Evolutionary conservation across 495 filamentous ascomycete species (phyloP).

Genomic region (Chaetomium tenue): DNA sequence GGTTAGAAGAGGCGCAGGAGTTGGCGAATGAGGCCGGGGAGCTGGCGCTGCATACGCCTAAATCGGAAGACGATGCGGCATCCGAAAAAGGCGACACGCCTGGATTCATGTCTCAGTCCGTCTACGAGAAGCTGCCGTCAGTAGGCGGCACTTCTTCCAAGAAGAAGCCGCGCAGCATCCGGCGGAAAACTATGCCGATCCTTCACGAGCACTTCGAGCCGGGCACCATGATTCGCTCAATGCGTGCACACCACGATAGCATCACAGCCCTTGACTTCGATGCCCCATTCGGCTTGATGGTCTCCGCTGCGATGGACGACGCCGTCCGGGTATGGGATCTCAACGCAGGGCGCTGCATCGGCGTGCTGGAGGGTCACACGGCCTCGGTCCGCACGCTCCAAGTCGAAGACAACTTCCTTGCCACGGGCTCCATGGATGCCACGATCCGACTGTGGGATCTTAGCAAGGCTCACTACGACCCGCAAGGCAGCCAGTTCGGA

Average conservation of each 20-base stretch:
- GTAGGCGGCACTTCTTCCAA: slow-evolving; percentile 52
- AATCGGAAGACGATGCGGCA: slow-evolving; percentile 54
- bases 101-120: slow-evolving; percentile 95
- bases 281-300: slow-evolving; percentile 90
- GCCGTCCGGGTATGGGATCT: slow-evolving; percentile 98
- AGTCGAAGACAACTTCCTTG: slow-evolving; percentile 92
- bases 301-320: slow-evolving; percentile 93
- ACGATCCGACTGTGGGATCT: slow-evolving; percentile 95
- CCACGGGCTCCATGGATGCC: slow-evolving; percentile 93
- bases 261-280: slow-evolving; percentile 95
- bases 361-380: slow-evolving; percentile 87
- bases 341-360: slow-evolving; percentile 85
- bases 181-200: slow-evolving; percentile 83
- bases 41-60: slow-evolving; percentile 51
- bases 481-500: slow-evolving; percentile 61
- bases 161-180: slow-evolving; percentile 63
- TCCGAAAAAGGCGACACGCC: slow-evolving; percentile 54
- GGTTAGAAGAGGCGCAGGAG: slow-evolving; percentile 80
- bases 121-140: slow-evolving; percentile 86
- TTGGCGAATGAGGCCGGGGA: slow-evolving; percentile 67
- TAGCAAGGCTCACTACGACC: slow-evolving; percentile 57
- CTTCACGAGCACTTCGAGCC: slow-evolving; percentile 94
- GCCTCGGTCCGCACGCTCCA: slow-evolving; percentile 92
- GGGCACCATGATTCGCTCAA: slow-evolving; percentile 81
- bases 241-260: slow-evolving; percentile 82